Evolutionary conservation across 2,329 filamentous ascomycete species (phyloP), one percentile per base, ranked within the genome.

Genomic region (Colletotrichum musicola): DNA sequence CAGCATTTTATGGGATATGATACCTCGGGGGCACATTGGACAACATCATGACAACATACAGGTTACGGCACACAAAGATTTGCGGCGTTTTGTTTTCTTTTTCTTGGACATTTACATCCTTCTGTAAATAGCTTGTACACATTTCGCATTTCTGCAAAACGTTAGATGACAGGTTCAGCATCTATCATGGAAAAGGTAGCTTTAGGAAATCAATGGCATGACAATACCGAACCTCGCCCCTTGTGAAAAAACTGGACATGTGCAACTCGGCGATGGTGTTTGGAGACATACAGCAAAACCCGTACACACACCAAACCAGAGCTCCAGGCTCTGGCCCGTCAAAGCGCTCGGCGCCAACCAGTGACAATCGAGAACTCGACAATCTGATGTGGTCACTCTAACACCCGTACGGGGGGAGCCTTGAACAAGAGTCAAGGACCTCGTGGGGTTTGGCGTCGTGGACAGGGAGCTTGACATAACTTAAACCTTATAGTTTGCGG

Each of bases 1-100:
- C 51, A 18, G 66, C 66, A 69, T 69, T 68, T 47, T 68, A 53
- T 4, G 44, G 68, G 64, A 68, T 42, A 64, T 60, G 64, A 68
- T 70, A 68, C 63, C 63, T 63, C 1, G 59, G 50, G 30, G 54
- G 12, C 2, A 56, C 55, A 68, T n/a, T 53, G 59, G 68, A 53
- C 4, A 47, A 42, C 44, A 27, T 68, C 27, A 62, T 50, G 54
- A 59, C 13, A 42, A 46, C 51, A 61, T 64, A 67, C 40, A 67
- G 18, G 22, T 1, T 6, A 44, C 18, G 30, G 35, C 42, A 63
- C 54, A 62, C 54, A 62, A 56, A 55, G 18, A 47, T 16, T 5
- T 18, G 50, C 20, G 64, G 59, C 68, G 64, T 71, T 64, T 42
- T 18, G 1, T 54, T 61, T 60, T 50, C 10, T 25, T 60, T 44